Base-by-base conservation (phyloP, 768 basidiomycete species). In the Paxillus involutus region DNA sequence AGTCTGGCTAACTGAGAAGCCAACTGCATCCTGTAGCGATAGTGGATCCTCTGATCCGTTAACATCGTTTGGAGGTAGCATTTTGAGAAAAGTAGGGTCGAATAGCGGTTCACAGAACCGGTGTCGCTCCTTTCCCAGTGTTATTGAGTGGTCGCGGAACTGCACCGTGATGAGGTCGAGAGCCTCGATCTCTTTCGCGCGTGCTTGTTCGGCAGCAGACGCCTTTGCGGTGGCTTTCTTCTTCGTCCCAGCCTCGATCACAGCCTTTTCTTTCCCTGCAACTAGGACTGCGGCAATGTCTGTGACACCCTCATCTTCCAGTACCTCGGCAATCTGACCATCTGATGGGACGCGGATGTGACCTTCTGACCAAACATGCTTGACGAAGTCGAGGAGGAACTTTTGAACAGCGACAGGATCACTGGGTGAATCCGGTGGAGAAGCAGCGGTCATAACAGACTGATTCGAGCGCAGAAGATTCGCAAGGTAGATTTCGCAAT, bases 41-140 rank as follows among this genome's bases (percentile, higher is more conserved):
- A 80, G 57, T 6, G 55, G 54, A 44, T 49, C 50, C 24, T 58
- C 57, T 26, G 54, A 21, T 49, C 42, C 52, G 3, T 67, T 63
- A 35, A 61, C 69, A 39, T 70, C 69, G 16, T 59, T 59, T 36
- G 56, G 60, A 44, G 59, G 51, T 6, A 80, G 51, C 17, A 71
- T 72, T 1, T 72, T 71, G 53, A 91, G 69, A 40, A 91, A 62
- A 4, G 69, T 74, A 2, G 88, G 86, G 64, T 93, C 86, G 59
- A 93, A 94, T 26, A 97, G 76, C 6, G 93, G 91, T 68, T 96
- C 94, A 67, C 91, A 93, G 72, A 94, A 90, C 39, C 90, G 79
- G 75, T 97, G 93, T 35, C 94, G 80, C 64, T 93, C 91, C 67
- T 89, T 91, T 16, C 94, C 94, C 35, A 96, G 61, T 8, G 88